Evolutionary conservation across 257 asterid genomes (phyloP).

Genomic region (Solanum virginianum): DNA sequence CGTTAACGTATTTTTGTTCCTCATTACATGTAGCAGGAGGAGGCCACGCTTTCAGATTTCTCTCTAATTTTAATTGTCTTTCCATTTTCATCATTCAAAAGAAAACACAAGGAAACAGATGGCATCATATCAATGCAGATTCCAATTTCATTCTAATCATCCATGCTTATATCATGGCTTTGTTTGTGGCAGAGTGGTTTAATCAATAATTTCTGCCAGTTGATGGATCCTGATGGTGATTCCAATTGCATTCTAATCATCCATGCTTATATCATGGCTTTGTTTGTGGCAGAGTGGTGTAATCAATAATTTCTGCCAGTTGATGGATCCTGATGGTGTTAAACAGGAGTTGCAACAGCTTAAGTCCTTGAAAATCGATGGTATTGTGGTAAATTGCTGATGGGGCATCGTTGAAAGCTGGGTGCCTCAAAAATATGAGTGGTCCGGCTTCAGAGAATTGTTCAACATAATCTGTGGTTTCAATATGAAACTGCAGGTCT

Average conservation of each 20-base stretch:
- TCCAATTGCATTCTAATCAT: not conserved
- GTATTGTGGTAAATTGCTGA: slow-evolving; percentile 59
- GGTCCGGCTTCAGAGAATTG: slow-evolving; percentile 61
- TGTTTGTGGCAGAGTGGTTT: slow-evolving; percentile 39
- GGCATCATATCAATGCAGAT: not conserved
- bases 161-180: not conserved
- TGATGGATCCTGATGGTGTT: slow-evolving; percentile 59
- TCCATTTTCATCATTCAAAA: not conserved
- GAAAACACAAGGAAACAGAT: not conserved
- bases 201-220: slow-evolving; percentile 59
- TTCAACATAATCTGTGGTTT: slow-evolving; percentile 47
- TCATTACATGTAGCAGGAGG: not conserved
- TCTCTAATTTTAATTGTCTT: not conserved
- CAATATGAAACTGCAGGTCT: slow-evolving; percentile 62
- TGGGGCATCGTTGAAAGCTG: slow-evolving; percentile 72
- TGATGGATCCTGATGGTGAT: slow-evolving; percentile 46
- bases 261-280: not conserved
- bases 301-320: slow-evolving; percentile 59
- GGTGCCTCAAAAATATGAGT: slow-evolving; percentile 53
- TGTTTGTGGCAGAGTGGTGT: slow-evolving; percentile 39
- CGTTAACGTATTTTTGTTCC: not conserved
- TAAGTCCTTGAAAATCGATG: slow-evolving; percentile 46
- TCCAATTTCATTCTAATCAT: not conserved
- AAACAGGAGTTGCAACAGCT: slow-evolving; percentile 46
- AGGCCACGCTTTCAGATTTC: not conserved